Conservation (phyloP, 2,329 filamentous ascomycete genomes). For the Lecanoromycetidae sp. region DNA sequence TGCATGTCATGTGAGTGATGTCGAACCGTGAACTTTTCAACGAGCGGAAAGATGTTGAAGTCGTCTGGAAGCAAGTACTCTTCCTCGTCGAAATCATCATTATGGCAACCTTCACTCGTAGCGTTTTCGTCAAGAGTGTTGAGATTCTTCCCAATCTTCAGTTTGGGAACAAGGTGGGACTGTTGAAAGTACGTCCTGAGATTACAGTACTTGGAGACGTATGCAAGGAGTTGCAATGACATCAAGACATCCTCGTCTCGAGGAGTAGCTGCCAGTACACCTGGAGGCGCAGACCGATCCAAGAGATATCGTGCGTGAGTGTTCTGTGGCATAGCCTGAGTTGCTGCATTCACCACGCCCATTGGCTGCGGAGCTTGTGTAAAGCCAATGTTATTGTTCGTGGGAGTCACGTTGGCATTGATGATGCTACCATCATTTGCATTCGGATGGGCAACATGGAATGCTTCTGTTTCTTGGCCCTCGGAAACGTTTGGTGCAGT, state of each 20-base stretch:
- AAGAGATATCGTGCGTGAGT: slow-evolving; percentile 69
- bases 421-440: slow-evolving; percentile 75
- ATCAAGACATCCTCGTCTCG: slow-evolving; percentile 95
- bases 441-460: slow-evolving; percentile 83
- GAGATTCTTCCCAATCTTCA: slow-evolving; percentile 81
- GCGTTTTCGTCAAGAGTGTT: slow-evolving; percentile 64
- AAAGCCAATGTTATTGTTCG: slow-evolving; percentile 56
- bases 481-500: slow-evolving; percentile 70
- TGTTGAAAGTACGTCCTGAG: slow-evolving; percentile 89
- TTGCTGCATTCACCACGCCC: slow-evolving; percentile 57
- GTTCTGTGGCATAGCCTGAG: slow-evolving; percentile 58
- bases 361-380: slow-evolving; percentile 53
- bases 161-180: slow-evolving; percentile 81
- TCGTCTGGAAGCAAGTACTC: slow-evolving; percentile 89
- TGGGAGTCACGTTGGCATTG: slow-evolving; percentile 55
- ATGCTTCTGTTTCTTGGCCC: slow-evolving; percentile 75
- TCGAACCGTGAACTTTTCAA: slow-evolving; percentile 95
- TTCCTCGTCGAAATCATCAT: slow-evolving; percentile 41
- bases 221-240: slow-evolving; percentile 91
- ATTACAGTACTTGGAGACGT: slow-evolving; percentile 98
- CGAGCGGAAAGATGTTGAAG: slow-evolving; percentile 95
- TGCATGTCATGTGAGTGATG: slow-evolving; percentile 97
- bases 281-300: slow-evolving; percentile 58
- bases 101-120: slow-evolving; percentile 26
- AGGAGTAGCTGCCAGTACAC: slow-evolving; percentile 80